phyloP scores from a whole-genome alignment of 1,284 basidiomycete species.

The Stygiomarasmius scandens region DNA sequence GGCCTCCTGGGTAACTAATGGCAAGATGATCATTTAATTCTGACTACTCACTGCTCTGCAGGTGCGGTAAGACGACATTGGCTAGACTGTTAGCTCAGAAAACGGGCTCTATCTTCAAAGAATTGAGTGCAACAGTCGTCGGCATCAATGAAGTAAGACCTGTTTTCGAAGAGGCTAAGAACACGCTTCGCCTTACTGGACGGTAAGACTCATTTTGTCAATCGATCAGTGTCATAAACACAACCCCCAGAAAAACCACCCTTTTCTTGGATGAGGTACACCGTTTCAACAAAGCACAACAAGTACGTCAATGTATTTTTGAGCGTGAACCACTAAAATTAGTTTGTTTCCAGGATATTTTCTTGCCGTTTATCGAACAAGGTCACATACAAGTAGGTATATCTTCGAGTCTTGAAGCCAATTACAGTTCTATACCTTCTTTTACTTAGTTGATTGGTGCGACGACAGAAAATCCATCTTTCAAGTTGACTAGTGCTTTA shows the following conservation, averaged over 20 bases:
- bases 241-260: constrained; percentile 69
- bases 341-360: constrained; percentile 58
- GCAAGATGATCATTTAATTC: not conserved
- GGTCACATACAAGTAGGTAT: constrained; percentile 72
- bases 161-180: constrained; percentile 82
- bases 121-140: constrained; percentile 76
- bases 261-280: constrained; percentile 90
- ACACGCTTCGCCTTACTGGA: constrained; percentile 68
- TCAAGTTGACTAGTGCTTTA: constrained; percentile 79
- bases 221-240: no score
- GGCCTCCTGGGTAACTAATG: constrained; percentile 64
- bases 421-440: constrained; percentile 1
- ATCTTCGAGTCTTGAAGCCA: not conserved
- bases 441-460: constrained; percentile 73
- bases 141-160: constrained; percentile 81
- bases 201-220: no score
- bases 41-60: constrained; percentile 23
- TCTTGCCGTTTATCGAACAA: constrained; percentile 80
- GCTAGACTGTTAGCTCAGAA: constrained; percentile 69
- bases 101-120: constrained; percentile 68
- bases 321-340: constrained; percentile 1
- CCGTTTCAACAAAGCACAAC: constrained; percentile 84
- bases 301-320: constrained; percentile 43
- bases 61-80: constrained; percentile 81
- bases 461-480: constrained; percentile 93